Conservation (phyloP, 306 rosid genomes). For the Arachis stenosperma region DNA sequence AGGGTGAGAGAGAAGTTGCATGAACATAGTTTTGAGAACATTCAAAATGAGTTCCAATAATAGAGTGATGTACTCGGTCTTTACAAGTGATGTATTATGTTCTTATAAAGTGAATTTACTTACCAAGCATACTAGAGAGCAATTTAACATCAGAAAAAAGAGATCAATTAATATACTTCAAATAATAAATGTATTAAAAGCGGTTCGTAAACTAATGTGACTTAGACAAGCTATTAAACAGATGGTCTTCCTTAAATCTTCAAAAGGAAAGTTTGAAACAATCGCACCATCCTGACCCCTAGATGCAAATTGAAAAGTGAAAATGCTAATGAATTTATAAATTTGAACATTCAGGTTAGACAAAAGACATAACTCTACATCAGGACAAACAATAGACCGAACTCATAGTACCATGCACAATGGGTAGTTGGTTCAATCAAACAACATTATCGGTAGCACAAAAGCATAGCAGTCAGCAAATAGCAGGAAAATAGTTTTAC, state of each 20-base stretch:
- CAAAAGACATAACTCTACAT: background rate
- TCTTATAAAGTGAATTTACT: too few relatives aligned
- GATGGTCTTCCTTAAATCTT: background rate
- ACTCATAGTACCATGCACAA: background rate
- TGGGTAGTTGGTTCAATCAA: background rate
- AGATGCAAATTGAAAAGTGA: background rate
- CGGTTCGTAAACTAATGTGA: background rate
- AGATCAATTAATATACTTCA: too few relatives aligned
- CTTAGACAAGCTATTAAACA: background rate
- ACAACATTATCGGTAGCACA: background rate
- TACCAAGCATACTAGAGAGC: too few relatives aligned
- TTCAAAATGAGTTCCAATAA: too few relatives aligned
- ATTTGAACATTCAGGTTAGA: background rate
- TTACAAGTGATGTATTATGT: too few relatives aligned
- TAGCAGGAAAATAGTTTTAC: background rate
- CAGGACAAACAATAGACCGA: background rate
- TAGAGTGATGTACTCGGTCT: too few relatives aligned
- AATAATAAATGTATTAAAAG: background rate
- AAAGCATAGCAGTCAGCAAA: too few relatives aligned
- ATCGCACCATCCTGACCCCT: background rate
- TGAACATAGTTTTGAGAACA: too few relatives aligned
- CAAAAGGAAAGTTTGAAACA: background rate
- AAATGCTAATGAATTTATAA: background rate
- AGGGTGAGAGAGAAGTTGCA: too few relatives aligned
- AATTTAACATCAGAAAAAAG: too few relatives aligned